These are phyloP conservation scores for Penicillium sp. DNA, from an alignment of 2,329 filamentous ascomycete genomes.

Conservation along the genomic window DNA sequence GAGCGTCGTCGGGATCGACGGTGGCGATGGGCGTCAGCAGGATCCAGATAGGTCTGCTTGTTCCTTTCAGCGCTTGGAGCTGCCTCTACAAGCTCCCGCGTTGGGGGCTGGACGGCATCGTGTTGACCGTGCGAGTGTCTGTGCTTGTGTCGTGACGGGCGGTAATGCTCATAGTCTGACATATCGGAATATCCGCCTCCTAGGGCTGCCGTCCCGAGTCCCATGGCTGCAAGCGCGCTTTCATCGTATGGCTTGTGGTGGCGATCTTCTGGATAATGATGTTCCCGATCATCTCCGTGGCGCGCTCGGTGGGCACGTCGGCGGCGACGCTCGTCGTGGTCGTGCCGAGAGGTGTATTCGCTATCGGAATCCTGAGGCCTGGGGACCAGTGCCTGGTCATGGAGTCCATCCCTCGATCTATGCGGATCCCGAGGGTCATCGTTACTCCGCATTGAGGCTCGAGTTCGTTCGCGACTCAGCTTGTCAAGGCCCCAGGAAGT, in stretches of 20 bases:
- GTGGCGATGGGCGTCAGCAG: constrained; percentile 12
- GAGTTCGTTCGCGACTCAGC: constrained; percentile 31
- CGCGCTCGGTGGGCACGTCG: constrained; percentile 33
- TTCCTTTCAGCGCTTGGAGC: constrained; percentile 2
- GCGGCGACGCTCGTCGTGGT: constrained; percentile 46
- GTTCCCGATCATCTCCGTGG: constrained; percentile 20
- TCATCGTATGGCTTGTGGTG: constrained; percentile 19
- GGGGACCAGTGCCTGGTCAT: constrained; percentile 45
- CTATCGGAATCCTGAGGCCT: constrained; percentile 51
- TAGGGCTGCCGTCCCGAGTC: constrained; percentile 39
- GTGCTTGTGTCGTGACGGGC: constrained; percentile 21
- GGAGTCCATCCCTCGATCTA: constrained; percentile 35
- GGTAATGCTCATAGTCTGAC: constrained; percentile 28
- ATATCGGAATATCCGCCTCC: constrained; percentile 39
- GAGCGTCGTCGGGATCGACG: constrained; percentile 28
- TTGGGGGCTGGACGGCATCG: constrained; percentile 13
- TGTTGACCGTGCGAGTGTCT: constrained; percentile 18
- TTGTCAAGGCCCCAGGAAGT: constrained; percentile 41
- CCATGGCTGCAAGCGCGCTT: constrained; percentile 22
- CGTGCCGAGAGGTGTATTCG: constrained; percentile 44
- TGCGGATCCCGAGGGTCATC: constrained; percentile 40
- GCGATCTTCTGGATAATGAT: constrained; percentile 23
- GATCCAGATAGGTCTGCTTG: constrained; percentile 17
- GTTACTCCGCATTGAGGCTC: constrained; percentile 28
- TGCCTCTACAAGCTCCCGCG: constrained; percentile 19